Conservation (phyloP, 805 yeast genomes). For the Wickerhamomyces canadensis region DNA sequence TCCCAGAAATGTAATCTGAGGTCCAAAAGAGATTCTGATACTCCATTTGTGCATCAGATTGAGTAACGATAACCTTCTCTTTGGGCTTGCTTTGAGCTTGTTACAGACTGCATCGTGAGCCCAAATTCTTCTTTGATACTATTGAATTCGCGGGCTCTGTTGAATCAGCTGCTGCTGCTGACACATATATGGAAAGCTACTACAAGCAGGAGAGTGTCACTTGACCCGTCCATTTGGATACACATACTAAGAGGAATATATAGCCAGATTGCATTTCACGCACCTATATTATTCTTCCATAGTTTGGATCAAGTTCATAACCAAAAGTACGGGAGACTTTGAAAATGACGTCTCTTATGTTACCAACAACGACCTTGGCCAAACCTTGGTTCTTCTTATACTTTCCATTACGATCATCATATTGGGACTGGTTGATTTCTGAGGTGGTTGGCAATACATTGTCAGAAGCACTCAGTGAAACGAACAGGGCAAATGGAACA, state of each 20-base stretch:
- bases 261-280: no score
- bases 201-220: no score
- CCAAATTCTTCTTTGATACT: no score
- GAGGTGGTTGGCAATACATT: constrained; percentile 63
- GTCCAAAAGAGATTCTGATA: constrained; percentile 25
- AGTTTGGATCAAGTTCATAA: constrained; percentile 52
- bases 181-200: no score
- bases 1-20: constrained; percentile 26
- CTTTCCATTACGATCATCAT: constrained; percentile 29
- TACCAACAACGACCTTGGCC: constrained; percentile 61
- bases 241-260: no score
- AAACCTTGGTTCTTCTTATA: constrained; percentile 51
- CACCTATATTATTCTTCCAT: constrained; percentile 44
- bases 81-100: no score
- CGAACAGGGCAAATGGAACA: constrained; percentile 87
- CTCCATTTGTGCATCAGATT: not conserved
- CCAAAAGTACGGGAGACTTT: constrained; percentile 53
- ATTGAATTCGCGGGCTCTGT: no score
- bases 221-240: no score
- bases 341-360: constrained; percentile 41
- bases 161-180: no score
- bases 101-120: no score
- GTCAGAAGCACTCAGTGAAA: constrained; percentile 88
- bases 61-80: no score
- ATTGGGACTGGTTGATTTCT: constrained; percentile 21